Evolutionary conservation across 768 basidiomycete species (phyloP).

Genomic region (Phaeolepiota aurea): DNA sequence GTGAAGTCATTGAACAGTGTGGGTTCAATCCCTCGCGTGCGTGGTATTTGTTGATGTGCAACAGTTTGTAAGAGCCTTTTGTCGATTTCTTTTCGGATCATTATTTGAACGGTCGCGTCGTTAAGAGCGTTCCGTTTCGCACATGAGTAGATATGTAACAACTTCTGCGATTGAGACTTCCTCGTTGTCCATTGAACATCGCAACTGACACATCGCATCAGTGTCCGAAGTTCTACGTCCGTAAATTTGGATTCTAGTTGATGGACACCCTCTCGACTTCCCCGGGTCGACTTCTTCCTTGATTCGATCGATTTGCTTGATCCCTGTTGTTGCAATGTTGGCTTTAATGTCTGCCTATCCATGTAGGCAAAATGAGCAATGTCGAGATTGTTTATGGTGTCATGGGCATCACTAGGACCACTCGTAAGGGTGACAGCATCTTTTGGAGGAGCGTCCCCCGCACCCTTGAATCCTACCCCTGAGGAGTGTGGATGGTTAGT

Average conservation of each 20-base stretch:
- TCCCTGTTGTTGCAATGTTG: neutral
- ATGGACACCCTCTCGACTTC: constrained; percentile 10
- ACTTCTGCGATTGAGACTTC: constrained; percentile 57
- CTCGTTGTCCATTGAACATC: constrained; percentile 59
- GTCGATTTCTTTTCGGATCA: constrained; percentile 42
- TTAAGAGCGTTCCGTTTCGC: constrained; percentile 50
- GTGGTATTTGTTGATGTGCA: constrained; percentile 6
- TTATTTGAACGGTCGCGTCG: constrained; percentile 43
- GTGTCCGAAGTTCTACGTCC: constrained; percentile 33
- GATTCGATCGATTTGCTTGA: constrained; percentile 6
- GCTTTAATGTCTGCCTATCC: constrained; percentile 4
- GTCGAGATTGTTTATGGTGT: constrained; percentile 13
- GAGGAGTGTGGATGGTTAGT: too few species aligned
- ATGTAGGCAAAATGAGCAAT: constrained; percentile 35
- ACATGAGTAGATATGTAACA: constrained; percentile 59
- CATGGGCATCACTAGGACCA: constrained; percentile 11
- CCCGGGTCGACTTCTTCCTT: constrained; percentile 6
- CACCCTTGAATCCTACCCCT: too few species aligned
- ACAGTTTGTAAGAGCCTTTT: constrained; percentile 10
- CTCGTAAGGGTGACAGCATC: neutral
- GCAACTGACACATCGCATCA: constrained; percentile 59
- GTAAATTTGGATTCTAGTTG: constrained; percentile 27
- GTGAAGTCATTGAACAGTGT: constrained; percentile 52
- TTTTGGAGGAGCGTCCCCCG: too few species aligned
- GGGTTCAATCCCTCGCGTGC: constrained; percentile 15